Evolutionary conservation across 257 asterid species (phyloP).

Genomic region (Fraxinus quadrangulata): DNA sequence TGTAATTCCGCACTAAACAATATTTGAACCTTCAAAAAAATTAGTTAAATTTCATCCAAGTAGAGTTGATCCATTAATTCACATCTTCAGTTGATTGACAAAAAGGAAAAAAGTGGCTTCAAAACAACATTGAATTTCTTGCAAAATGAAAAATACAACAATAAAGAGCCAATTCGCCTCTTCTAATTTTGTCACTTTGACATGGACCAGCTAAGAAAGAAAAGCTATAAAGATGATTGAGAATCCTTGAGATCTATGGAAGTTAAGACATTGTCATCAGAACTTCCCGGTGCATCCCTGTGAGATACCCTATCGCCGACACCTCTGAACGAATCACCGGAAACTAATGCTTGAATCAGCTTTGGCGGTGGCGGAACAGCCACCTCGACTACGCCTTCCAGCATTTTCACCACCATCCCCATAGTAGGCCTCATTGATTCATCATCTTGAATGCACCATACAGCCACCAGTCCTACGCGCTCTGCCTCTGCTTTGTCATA

Average conservation of each 20-base stretch:
- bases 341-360: slow-evolving; percentile 80
- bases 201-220: background rate
- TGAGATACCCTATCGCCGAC: slow-evolving; percentile 35
- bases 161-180: slow-evolving; percentile 4
- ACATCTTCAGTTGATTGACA: too few relatives aligned
- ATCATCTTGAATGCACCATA: slow-evolving; percentile 90
- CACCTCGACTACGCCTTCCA: slow-evolving; percentile 85
- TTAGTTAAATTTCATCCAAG: too few relatives aligned
- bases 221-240: slow-evolving; percentile 26
- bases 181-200: background rate
- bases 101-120: background rate
- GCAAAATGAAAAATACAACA: background rate
- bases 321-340: slow-evolving; percentile 75
- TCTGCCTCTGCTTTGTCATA: slow-evolving; percentile 53
- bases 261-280: slow-evolving; percentile 31
- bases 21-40: too few relatives aligned
- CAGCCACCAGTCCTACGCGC: slow-evolving; percentile 56
- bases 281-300: slow-evolving; percentile 29
- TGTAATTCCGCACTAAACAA: too few relatives aligned
- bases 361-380: slow-evolving; percentile 69
- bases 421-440: slow-evolving; percentile 68
- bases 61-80: too few relatives aligned
- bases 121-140: background rate
- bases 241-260: slow-evolving; percentile 45
- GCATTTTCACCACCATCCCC: slow-evolving; percentile 85